These are phyloP conservation scores for Suhomyces faveliae DNA, from an alignment of 805 yeast genomes.

Conservation along the genomic window DNA sequence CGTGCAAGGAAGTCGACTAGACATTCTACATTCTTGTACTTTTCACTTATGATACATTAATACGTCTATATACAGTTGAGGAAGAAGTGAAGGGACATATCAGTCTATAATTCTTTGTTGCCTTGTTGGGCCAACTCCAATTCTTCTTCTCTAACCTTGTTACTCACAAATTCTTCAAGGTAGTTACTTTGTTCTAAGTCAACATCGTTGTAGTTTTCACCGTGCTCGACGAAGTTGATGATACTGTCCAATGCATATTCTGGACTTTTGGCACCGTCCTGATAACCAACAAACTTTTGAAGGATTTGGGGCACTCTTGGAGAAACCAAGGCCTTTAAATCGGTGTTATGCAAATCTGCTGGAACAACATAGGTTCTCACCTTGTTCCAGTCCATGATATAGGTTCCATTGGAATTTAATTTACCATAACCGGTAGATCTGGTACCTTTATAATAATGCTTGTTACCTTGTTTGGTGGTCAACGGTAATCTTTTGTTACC, in stretches of 20 bases:
- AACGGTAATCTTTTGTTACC: conserved; percentile 84
- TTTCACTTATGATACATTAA: conserved; percentile 1
- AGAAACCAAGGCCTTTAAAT: conserved; percentile 74
- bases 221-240: conserved; percentile 72
- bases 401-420: conserved; percentile 70
- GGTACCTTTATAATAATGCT: conserved; percentile 93
- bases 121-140: conserved; percentile 12
- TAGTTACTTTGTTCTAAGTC: conserved; percentile 36
- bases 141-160: conserved; percentile 19
- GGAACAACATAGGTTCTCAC: conserved; percentile 93
- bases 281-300: conserved; percentile 68
- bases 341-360: conserved; percentile 30
- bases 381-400: conserved; percentile 74
- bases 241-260: conserved; percentile 69
- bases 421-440: conserved; percentile 91
- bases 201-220: conserved; percentile 47
- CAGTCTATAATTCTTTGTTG: neutral
- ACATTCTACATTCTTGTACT: neutral
- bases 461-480: conserved; percentile 92
- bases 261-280: conserved; percentile 71
- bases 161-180: conserved; percentile 38
- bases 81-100: neutral
- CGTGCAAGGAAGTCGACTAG: conserved; percentile 1
- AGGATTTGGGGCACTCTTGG: conserved; percentile 67
- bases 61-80: conserved; percentile 1